Evolutionary conservation across 331 rosid genomes (phyloP).

Genomic region (Malus hybrid): DNA sequence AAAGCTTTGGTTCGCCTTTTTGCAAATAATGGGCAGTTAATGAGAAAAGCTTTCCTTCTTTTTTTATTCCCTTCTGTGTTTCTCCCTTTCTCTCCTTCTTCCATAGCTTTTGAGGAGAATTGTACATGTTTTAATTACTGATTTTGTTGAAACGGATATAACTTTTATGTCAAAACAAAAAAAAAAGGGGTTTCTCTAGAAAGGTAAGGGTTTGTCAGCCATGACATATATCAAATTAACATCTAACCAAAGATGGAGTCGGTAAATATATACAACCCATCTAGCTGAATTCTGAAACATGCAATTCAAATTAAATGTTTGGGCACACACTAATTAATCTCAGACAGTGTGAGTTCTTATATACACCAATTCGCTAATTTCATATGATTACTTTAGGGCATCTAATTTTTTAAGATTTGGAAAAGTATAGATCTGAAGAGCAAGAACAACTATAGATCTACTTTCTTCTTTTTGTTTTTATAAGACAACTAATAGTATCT

Average conservation of each 20-base stretch:
- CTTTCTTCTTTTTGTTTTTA: no score
- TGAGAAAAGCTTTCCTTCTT: neutral
- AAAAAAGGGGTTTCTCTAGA: neutral
- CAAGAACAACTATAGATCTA: no score
- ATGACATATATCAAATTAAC: neutral
- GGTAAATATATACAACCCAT: neutral
- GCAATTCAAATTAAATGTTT: neutral
- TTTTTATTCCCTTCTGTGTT: neutral
- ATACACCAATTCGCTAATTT: no score
- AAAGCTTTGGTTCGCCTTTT: neutral
- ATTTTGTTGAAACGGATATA: neutral
- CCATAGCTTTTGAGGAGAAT: neutral
- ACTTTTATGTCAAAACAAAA: neutral
- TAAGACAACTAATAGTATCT: neutral
- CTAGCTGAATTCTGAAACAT: neutral
- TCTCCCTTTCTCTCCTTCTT: neutral
- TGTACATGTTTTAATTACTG: neutral
- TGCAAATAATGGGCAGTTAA: neutral
- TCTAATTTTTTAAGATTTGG: no score
- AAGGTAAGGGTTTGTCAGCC: neutral
- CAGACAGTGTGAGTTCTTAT: neutral
- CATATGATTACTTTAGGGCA: no score
- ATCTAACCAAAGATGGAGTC: neutral
- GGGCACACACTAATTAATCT: neutral
- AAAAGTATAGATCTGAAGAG: no score